Conservation (phyloP, 345 rosid species). For the Eucalyptus sideroxylon region DNA sequence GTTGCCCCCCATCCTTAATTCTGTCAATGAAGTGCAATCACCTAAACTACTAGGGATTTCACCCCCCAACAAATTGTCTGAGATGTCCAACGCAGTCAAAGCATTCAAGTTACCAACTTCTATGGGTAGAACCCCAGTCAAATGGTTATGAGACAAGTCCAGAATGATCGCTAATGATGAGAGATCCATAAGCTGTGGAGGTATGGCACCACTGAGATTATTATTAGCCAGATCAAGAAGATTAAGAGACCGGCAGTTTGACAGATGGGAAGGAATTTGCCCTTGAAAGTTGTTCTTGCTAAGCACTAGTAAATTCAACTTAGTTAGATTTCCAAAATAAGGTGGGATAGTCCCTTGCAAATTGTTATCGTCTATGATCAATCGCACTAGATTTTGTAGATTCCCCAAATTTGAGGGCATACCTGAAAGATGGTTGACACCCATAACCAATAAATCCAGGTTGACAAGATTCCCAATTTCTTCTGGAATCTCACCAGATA, state of each 20-base stretch:
- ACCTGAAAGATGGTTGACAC: neutral
- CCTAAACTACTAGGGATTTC: neutral
- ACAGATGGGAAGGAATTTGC: neutral
- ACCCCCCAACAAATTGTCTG: neutral
- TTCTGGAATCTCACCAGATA: neutral
- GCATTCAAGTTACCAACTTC: neutral
- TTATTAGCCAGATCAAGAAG: fast-evolving
- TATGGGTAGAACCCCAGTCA: neutral
- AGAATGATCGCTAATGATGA: neutral
- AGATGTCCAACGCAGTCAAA: fast-evolving
- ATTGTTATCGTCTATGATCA: fast-evolving
- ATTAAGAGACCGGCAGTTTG: fast-evolving
- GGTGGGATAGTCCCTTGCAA: neutral
- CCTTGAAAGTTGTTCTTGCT: fast-evolving
- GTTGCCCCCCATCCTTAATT: no score
- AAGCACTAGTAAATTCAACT: fast-evolving
- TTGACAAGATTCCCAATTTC: neutral
- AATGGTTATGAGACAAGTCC: neutral
- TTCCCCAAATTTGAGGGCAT: neutral
- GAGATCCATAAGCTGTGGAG: neutral
- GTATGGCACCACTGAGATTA: neutral
- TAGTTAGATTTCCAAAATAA: neutral
- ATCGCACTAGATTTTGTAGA: fast-evolving
- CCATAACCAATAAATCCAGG: no score
- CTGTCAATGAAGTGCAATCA: no score